Base-by-base conservation (phyloP, 2,329 filamentous ascomycete genomes). In the Endocalyx cinctus region DNA sequence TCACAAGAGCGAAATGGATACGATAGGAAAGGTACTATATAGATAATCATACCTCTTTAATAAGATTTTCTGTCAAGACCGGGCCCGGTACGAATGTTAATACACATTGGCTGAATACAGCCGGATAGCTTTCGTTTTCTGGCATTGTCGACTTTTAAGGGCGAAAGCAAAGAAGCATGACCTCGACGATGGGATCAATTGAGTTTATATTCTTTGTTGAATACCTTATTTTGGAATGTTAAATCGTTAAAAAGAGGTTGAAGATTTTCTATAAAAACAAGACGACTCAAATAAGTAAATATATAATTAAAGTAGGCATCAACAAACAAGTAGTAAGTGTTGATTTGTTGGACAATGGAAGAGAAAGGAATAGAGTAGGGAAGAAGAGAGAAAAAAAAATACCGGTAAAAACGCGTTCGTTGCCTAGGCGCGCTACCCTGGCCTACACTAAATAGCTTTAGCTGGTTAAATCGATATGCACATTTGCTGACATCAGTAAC, bases 61-160 rank as follows among this genome's bases (percentile, higher is more conserved):
- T 48, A 12, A 49, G 22, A 27, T 6, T 34, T 5, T 49, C 47
- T 10, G 25, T 33, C 16, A 58, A 37, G 8, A 55, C 51, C 17
- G 39, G 44, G 29, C 44, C 46, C 3, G 35, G 38, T 28, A 58
- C 40, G 34, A 58, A 54, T 17, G 42, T 34, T 31, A 58, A 55
- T 2, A 26, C 32, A 38, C 55, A 58, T n/a, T 34, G 37, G 33
- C 38, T 38, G 35, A 58, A 57, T 32, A 58, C 36, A 31, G 31
- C 34, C 15, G 42, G 30, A 20, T 30, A 39, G 20, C n/a, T 23
- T 12, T 46, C 44, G 23, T 50, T 37, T 25, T 55, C 50, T 23
- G 51, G 45, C 54, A 57, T 57, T 25, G 38, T 32, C 31, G 34
- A 31, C 27, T 29, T 37, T 39, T 32, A 37, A 35, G 28, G 13